Percentiles rank a stretch among this genome's conserved stretches.
phyloP scores from a whole-genome alignment of 352 stramenopile genomes.

The Phytophthora citrophthora region DNA sequence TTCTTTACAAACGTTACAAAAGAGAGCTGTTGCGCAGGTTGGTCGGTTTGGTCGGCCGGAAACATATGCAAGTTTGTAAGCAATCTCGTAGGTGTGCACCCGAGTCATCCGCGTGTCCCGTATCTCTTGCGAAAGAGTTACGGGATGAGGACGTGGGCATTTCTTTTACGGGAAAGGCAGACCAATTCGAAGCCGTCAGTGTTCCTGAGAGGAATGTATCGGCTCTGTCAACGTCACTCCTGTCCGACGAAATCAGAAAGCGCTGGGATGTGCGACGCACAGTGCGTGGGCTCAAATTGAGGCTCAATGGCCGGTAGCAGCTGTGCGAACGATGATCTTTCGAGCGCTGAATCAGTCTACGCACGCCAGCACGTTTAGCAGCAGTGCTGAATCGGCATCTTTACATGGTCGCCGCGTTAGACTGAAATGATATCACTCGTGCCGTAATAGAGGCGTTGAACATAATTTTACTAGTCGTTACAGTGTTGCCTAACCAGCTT shows the following conservation, averaged over 20 bases:
- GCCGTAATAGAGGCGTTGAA: too few relatives aligned
- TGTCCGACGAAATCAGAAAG: not conserved
- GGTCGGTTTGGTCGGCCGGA: conserved; percentile 28
- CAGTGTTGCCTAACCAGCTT: too few relatives aligned
- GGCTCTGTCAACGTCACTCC: not conserved
- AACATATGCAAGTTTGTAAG: conserved; percentile 16
- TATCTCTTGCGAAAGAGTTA: too few relatives aligned
- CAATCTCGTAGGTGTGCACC: not conserved
- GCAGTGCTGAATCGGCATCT: too few relatives aligned
- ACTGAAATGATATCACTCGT: too few relatives aligned
- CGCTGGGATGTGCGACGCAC: not conserved
- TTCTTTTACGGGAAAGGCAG: not conserved
- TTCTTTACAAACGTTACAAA: conserved; percentile 24
- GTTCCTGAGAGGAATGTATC: not conserved
- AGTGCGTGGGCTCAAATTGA: too few relatives aligned
- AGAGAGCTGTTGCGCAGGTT: conserved; percentile 26
- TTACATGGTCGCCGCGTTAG: too few relatives aligned
- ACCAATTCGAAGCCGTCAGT: not conserved
- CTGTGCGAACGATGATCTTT: too few relatives aligned
- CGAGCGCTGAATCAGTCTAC: not conserved
- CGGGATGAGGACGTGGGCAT: not conserved
- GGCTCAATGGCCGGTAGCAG: too few relatives aligned
- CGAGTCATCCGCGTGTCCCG: too few relatives aligned
- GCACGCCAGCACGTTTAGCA: not conserved
- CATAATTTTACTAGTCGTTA: too few relatives aligned